These are phyloP conservation scores for Obelidium mucronatum DNA, from an alignment of 192 early-diverging fungal genomes.

Conservation along the genomic window DNA sequence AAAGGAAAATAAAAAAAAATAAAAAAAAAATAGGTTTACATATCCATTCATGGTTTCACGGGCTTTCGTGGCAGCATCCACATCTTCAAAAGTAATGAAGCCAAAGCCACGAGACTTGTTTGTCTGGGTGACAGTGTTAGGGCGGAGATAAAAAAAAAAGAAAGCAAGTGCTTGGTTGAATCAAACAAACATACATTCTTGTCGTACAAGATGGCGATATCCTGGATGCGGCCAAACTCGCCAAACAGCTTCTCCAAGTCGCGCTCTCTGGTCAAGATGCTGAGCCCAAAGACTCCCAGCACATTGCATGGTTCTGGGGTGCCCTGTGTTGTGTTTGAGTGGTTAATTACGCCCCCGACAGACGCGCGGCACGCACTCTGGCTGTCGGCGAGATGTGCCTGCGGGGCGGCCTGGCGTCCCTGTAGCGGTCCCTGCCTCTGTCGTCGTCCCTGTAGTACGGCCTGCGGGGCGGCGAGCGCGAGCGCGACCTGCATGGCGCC, in stretches of 20 bases:
- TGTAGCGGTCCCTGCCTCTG: slow-evolving; percentile 7
- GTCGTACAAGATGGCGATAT: slow-evolving; percentile 69
- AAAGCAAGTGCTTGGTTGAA: too few relatives aligned
- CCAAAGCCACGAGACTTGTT: slow-evolving; percentile 74
- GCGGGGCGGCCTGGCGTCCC: not conserved
- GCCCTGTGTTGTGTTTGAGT: too few relatives aligned
- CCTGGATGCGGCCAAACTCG: slow-evolving; percentile 61
- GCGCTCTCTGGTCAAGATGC: slow-evolving; percentile 58
- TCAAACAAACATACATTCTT: too few relatives aligned
- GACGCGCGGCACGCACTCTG: not conserved
- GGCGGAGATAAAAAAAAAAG: too few relatives aligned
- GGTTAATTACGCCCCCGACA: too few relatives aligned
- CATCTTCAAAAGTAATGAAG: slow-evolving; percentile 64
- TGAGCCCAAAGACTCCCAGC: slow-evolving; percentile 75
- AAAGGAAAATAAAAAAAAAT: too few relatives aligned
- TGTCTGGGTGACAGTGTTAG: too few relatives aligned
- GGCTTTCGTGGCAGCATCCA: slow-evolving; percentile 61
- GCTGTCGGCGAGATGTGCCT: slow-evolving; percentile 15
- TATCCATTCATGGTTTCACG: slow-evolving; percentile 62
- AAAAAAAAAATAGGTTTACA: too few relatives aligned
- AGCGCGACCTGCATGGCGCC: too few relatives aligned
- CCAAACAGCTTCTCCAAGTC: slow-evolving; percentile 68
- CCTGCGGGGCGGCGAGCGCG: not conserved
- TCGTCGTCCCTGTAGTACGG: not conserved
- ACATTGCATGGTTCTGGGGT: slow-evolving; percentile 53